Evolutionary conservation across 768 basidiomycete species (phyloP).

Genomic region (Leccinellum albellum): DNA sequence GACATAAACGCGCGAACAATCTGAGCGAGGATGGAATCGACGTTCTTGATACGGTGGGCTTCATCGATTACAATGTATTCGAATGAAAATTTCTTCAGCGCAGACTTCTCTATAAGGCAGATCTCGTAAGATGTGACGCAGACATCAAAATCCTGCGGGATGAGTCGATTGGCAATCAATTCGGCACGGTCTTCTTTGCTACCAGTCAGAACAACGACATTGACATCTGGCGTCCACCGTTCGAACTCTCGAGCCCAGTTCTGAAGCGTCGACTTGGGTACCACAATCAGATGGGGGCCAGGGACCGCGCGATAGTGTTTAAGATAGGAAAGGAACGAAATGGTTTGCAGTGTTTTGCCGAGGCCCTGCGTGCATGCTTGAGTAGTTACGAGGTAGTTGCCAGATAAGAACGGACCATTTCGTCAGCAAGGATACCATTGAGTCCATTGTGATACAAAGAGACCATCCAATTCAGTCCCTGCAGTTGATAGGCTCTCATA

Average conservation of each 20-base stretch:
- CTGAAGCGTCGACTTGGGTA: constrained; percentile 97
- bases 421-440: constrained; percentile 96
- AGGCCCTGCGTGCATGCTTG: constrained; percentile 61
- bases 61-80: constrained; percentile 99
- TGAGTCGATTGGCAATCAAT: constrained; percentile 71
- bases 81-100: constrained; percentile 91
- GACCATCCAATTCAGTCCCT: constrained; percentile 97
- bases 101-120: constrained; percentile 90
- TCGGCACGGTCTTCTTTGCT: constrained; percentile 86
- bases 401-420: constrained; percentile 59
- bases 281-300: constrained; percentile 93
- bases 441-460: constrained; percentile 93
- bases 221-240: constrained; percentile 88
- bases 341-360: constrained; percentile 97
- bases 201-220: constrained; percentile 76
- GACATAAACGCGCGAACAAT: constrained; percentile 90
- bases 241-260: constrained; percentile 96
- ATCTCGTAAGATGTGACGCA: constrained; percentile 97
- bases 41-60: constrained; percentile 98
- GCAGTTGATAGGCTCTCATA: constrained; percentile 94
- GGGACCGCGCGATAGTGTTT: constrained; percentile 71
- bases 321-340: constrained; percentile 94
- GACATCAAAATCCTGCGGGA: constrained; percentile 88
- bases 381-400: neutral
- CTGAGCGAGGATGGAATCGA: constrained; percentile 91